Percentiles rank a stretch among this genome's conserved stretches.
phyloP scores from a whole-genome alignment of 2,329 filamentous ascomycete genomes.

The Colletotrichum euphorbiae region DNA sequence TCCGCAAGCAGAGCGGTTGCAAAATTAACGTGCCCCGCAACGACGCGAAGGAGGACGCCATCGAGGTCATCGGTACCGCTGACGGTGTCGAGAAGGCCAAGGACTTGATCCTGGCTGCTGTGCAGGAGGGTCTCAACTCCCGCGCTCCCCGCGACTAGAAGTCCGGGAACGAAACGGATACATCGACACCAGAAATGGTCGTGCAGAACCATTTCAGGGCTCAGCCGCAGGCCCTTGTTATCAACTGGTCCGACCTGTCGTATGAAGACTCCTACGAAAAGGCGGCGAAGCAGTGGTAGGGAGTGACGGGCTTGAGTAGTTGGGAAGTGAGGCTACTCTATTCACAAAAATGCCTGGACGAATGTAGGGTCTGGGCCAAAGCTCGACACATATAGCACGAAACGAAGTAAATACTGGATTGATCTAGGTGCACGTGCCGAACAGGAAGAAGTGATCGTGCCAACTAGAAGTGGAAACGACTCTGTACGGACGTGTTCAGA shows the following conservation, averaged over 20 bases:
- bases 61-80: constrained; percentile 85
- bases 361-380: background rate
- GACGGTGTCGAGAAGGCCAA: constrained; percentile 89
- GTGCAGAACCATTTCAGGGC: background rate
- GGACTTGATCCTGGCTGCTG: constrained; percentile 87
- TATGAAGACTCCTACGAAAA: background rate
- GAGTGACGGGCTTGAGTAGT: background rate
- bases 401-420: constrained; percentile 12
- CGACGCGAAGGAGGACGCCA: constrained; percentile 81
- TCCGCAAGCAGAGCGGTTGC: constrained; percentile 91
- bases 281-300: constrained; percentile 19
- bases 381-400: constrained; percentile 6
- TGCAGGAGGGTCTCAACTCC: constrained; percentile 67
- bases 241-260: constrained; percentile 19
- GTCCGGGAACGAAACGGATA: background rate
- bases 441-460: background rate
- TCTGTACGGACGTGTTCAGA: no score
- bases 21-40: constrained; percentile 93
- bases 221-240: constrained; percentile 7
- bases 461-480: background rate
- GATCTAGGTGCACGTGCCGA: background rate
- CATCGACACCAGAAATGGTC: background rate
- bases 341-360: background rate
- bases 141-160: constrained; percentile 36
- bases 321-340: background rate